phyloP scores from a whole-genome alignment of 2,329 filamentous ascomycete genomes.

The Penicillium crustosum region DNA sequence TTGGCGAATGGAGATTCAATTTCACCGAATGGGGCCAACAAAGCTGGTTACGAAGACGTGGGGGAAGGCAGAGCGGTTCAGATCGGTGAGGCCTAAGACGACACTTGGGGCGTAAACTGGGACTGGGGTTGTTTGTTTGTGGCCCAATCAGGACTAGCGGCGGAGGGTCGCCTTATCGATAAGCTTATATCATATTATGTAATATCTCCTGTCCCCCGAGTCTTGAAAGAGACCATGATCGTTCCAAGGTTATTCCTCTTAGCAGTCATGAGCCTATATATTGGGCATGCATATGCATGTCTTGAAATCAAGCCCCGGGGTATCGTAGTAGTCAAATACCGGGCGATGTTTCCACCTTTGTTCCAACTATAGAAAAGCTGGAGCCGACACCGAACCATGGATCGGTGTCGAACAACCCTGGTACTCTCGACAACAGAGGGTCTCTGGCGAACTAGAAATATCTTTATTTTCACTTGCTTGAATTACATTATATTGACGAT shows the following conservation, averaged over 20 bases:
- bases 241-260: neutral
- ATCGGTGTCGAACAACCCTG: neutral
- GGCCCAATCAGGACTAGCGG: conserved; percentile 38
- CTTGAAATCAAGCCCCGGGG: neutral
- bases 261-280: neutral
- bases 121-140: conserved; percentile 41
- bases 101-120: conserved; percentile 8
- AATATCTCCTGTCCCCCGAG: neutral
- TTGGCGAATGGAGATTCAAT: neutral
- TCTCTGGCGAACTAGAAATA: neutral
- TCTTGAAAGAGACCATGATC: neutral
- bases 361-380: neutral
- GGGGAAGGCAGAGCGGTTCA: conserved; percentile 17
- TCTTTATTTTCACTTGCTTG: neutral
- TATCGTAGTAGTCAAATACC: neutral
- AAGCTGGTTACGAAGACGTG: conserved; percentile 7
- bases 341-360: too few relatives aligned
- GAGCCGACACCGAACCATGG: conserved; percentile 9
- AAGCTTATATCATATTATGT: conserved; percentile 38
- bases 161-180: conserved; percentile 38
- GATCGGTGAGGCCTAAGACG: conserved; percentile 38
- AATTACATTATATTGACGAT: too few relatives aligned
- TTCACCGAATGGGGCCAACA: neutral
- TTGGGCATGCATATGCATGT: neutral
- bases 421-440: neutral